Conservation (phyloP, 1,284 basidiomycete species). For the Rhodotorula sp. region DNA sequence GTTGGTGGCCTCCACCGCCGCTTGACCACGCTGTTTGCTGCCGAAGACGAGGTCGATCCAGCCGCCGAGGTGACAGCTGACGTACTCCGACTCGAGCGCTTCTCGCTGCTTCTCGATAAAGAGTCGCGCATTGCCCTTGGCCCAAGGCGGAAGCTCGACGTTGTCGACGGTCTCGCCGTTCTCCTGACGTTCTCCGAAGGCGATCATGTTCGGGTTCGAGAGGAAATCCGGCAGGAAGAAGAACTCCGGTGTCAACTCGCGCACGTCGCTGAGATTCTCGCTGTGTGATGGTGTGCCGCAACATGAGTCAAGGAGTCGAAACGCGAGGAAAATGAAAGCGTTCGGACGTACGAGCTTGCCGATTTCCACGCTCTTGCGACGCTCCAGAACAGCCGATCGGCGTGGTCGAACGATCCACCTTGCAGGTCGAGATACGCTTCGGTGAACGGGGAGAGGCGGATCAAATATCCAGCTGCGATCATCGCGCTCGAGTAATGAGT, state of each 20-base stretch:
- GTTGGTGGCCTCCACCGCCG: conserved; percentile 59
- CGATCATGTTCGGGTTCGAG: conserved; percentile 57
- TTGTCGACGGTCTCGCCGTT: conserved; percentile 80
- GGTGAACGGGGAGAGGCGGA: conserved; percentile 83
- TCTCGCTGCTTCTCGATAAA: conserved; percentile 80
- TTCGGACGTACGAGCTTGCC: conserved; percentile 3
- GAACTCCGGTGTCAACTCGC: conserved; percentile 92
- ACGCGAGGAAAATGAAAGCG: not conserved
- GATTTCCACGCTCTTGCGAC: conserved; percentile 31
- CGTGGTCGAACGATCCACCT: conserved; percentile 94
- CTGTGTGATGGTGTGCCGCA: conserved; percentile 43
- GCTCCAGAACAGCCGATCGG: conserved; percentile 76
- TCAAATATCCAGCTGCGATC: conserved; percentile 93
- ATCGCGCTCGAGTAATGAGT: conserved; percentile 96
- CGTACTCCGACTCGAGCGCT: conserved; percentile 84
- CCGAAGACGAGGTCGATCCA: conserved; percentile 93
- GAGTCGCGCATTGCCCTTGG: conserved; percentile 74
- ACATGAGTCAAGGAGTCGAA: too few species aligned
- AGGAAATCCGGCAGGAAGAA: conserved; percentile 59
- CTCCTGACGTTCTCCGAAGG: conserved; percentile 73
- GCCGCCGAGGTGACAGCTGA: conserved; percentile 76
- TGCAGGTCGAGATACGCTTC: conserved; percentile 67
- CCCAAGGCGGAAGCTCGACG: conserved; percentile 89
- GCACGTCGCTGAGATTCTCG: conserved; percentile 87
- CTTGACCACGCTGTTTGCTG: conserved; percentile 13